These are phyloP conservation scores for Aspergillus haitiensis DNA, from an alignment of 495 filamentous ascomycete genomes.

Conservation along the genomic window DNA sequence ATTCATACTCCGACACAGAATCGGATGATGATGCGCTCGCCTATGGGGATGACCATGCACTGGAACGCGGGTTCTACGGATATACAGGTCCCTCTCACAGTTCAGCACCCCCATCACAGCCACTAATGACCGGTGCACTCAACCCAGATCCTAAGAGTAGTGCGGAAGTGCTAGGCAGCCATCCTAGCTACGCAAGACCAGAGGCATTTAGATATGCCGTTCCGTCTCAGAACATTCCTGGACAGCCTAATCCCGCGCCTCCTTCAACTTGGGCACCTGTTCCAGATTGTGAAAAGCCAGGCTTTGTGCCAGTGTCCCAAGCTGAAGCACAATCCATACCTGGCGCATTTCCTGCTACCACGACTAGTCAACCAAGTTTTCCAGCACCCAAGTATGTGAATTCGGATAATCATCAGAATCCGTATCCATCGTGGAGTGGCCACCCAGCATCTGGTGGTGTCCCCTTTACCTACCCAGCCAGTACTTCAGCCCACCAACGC, in stretches of 20 bases:
- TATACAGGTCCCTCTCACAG: slow-evolving; percentile 13
- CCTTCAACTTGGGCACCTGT: slow-evolving; percentile 39
- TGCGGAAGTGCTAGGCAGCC: slow-evolving; percentile 27
- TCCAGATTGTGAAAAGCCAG: slow-evolving; percentile 43
- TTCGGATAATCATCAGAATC: slow-evolving; percentile 18
- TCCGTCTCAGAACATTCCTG: slow-evolving; percentile 32
- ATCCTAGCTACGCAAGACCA: slow-evolving; percentile 52
- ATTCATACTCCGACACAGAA: slow-evolving; percentile 44
- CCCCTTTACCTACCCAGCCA: slow-evolving; percentile 16
- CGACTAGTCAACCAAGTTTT: slow-evolving; percentile 24
- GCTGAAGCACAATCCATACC: slow-evolving; percentile 35
- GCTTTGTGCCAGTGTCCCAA: slow-evolving; percentile 43
- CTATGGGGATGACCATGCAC: slow-evolving; percentile 35
- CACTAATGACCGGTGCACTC: slow-evolving; percentile 24
- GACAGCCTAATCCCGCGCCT: slow-evolving; percentile 25
- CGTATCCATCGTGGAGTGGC: slow-evolving; percentile 30
- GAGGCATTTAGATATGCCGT: slow-evolving; percentile 52
- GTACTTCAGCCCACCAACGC: slow-evolving; percentile 27
- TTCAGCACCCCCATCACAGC: slow-evolving; percentile 12
- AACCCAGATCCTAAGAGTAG: slow-evolving; percentile 6
- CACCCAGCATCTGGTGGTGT: slow-evolving; percentile 16
- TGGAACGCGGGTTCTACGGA: slow-evolving; percentile 23
- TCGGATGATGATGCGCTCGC: slow-evolving; percentile 42
- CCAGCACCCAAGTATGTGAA: slow-evolving; percentile 33
- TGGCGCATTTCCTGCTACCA: slow-evolving; percentile 38